These are phyloP conservation scores for Colletotrichum cordylinicola DNA, from an alignment of 2,329 filamentous ascomycete species.

Conservation along the genomic window DNA sequence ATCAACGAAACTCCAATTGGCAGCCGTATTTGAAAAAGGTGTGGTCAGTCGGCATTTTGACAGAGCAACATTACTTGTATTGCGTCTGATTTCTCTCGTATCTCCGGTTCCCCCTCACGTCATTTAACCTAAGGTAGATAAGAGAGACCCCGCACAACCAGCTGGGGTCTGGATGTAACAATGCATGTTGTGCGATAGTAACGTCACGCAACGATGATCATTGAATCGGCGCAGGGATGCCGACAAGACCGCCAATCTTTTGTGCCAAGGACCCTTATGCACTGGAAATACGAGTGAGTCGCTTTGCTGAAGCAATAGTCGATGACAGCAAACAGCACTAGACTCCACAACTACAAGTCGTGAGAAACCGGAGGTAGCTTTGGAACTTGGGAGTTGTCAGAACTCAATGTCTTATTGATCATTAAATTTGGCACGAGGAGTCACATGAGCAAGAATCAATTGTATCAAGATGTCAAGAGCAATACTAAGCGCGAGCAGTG, in stretches of 20 bases:
- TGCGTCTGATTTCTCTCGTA: neutral
- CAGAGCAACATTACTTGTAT: neutral
- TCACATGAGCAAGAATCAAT: accelerated
- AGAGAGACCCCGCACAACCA: neutral
- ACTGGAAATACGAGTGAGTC: accelerated
- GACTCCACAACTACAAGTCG: neutral
- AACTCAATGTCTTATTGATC: neutral
- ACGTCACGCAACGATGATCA: neutral
- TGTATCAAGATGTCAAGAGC: neutral
- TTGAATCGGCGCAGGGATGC: neutral
- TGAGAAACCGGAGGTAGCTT: neutral
- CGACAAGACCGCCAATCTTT: neutral
- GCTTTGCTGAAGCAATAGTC: neutral
- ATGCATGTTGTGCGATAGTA: neutral
- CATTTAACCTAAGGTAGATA: neutral
- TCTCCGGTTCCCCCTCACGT: neutral
- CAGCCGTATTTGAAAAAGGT: neutral
- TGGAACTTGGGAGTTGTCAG: neutral
- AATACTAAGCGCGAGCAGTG: neutral
- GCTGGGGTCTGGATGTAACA: neutral
- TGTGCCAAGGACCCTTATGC: neutral
- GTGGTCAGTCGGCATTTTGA: neutral
- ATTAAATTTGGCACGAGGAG: neutral
- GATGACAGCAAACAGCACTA: accelerated
- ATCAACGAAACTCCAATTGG: neutral